Percentiles rank a stretch among this genome's conserved stretches.
Conservation (phyloP, 2,329 filamentous ascomycete genomes). For the Scytalidium sp. region DNA sequence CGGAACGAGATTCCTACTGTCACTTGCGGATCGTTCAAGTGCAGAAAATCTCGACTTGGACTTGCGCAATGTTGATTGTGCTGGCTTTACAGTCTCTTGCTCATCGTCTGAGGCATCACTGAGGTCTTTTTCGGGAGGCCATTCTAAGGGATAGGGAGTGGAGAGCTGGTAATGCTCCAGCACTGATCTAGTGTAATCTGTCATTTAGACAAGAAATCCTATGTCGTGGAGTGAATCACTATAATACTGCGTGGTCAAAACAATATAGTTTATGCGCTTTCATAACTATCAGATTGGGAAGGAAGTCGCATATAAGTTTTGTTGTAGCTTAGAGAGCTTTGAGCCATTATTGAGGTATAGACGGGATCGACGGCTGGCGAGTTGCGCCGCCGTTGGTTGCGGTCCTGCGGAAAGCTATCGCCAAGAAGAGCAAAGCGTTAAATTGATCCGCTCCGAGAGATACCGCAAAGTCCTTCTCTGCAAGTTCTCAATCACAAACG, state of each 20-base stretch:
- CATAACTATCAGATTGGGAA: not conserved
- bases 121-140: slow-evolving; percentile 79
- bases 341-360: slow-evolving; percentile 10
- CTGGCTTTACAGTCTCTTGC: slow-evolving; percentile 20
- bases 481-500: slow-evolving; percentile 1
- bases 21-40: slow-evolving; percentile 71
- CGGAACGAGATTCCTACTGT: slow-evolving; percentile 59
- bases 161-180: slow-evolving; percentile 88
- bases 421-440: not conserved
- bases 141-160: slow-evolving; percentile 74
- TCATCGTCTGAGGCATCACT: slow-evolving; percentile 65
- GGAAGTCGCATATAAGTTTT: not conserved
- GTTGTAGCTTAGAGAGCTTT: not conserved
- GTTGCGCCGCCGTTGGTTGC: not conserved
- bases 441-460: not conserved
- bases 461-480: not conserved
- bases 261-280: not conserved
- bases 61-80: slow-evolving; percentile 48
- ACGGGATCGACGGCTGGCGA: not conserved
- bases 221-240: no score
- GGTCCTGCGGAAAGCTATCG: not conserved
- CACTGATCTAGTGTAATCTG: slow-evolving; percentile 72
- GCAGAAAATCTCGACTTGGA: slow-evolving; percentile 82
- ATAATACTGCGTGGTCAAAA: not conserved
- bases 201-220: slow-evolving; percentile 50